Percentiles rank a stretch among this genome's conserved stretches.
These are phyloP conservation scores for Melastoma malabathricum DNA, from an alignment of 345 rosid species.

Conservation along the genomic window DNA sequence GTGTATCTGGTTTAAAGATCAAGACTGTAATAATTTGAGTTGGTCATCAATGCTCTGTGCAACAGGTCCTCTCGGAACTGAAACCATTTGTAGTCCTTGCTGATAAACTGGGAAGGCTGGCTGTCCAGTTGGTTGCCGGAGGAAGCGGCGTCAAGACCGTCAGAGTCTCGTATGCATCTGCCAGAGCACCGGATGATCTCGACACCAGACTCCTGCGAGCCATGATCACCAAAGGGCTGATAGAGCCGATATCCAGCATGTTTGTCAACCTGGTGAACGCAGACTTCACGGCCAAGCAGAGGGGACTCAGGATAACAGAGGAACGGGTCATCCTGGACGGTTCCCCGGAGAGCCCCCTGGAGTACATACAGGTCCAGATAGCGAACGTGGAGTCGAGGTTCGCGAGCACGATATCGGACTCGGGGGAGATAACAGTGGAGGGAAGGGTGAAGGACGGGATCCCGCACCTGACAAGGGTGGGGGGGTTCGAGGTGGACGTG, in stretches of 20 bases:
- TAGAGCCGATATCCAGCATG: conserved; percentile 64
- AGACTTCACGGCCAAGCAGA: conserved; percentile 68
- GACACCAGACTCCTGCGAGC: conserved; percentile 85
- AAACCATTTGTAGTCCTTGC: conserved; percentile 67
- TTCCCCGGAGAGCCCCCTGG: conserved; percentile 60
- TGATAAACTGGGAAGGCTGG: conserved; percentile 67
- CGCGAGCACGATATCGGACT: conserved; percentile 63
- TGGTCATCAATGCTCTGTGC: conserved; percentile 1
- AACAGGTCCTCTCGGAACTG: conserved; percentile 70
- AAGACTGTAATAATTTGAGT: neutral
- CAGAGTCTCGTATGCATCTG: conserved; percentile 64
- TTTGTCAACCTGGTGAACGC: conserved; percentile 74
- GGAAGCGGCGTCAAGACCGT: conserved; percentile 77
- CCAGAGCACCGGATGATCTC: conserved; percentile 68
- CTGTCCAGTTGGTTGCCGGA: conserved; percentile 71
- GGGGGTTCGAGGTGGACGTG: conserved; percentile 67
- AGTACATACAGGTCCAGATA: conserved; percentile 57
- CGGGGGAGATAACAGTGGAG: conserved; percentile 60
- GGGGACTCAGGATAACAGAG: conserved; percentile 62
- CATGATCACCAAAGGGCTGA: conserved; percentile 65
- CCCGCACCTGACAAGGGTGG: conserved; percentile 67
- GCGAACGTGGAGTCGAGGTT: conserved; percentile 65
- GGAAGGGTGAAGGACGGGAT: conserved; percentile 67
- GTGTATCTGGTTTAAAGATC: neutral
- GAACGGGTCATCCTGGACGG: conserved; percentile 49